Conservation (phyloP, 306 rosid genomes). For the Rosa persica region DNA sequence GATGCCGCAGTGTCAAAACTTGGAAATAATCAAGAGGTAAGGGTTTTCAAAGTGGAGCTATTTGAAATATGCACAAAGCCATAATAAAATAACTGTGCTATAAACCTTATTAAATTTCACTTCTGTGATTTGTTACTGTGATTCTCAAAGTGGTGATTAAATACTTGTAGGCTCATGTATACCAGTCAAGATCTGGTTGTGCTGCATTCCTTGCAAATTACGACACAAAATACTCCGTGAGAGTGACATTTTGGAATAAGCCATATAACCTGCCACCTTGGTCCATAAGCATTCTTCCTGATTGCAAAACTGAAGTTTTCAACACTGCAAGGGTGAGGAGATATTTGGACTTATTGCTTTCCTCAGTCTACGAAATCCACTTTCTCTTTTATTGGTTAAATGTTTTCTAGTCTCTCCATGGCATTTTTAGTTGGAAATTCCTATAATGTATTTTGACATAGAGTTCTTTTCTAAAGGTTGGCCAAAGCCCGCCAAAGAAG, state of each 20-base stretch:
- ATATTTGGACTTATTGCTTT: neutral
- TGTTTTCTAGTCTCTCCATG: neutral
- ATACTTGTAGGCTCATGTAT: conserved; percentile 65
- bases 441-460: conserved; percentile 15
- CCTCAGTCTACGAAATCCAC: neutral
- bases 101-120: neutral
- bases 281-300: conserved; percentile 93
- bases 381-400: neutral
- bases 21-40: conserved; percentile 75
- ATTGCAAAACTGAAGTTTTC: conserved; percentile 77
- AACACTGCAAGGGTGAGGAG: conserved; percentile 83
- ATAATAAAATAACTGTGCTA: neutral
- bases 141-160: conserved; percentile 15
- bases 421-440: neutral
- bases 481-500: conserved; percentile 46
- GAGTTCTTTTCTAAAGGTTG: conserved; percentile 43
- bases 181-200: conserved; percentile 58
- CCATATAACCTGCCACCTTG: conserved; percentile 83
- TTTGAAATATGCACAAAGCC: conserved; percentile 8
- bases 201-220: conserved; percentile 88
- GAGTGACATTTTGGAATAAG: conserved; percentile 56
- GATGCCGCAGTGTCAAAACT: conserved; percentile 66
- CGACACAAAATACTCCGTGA: conserved; percentile 45
- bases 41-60: conserved; percentile 4
- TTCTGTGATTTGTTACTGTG: conserved; percentile 3